Evolutionary conservation across 441 rosid genomes (phyloP).

Genomic region (Mallotus japonicus): DNA sequence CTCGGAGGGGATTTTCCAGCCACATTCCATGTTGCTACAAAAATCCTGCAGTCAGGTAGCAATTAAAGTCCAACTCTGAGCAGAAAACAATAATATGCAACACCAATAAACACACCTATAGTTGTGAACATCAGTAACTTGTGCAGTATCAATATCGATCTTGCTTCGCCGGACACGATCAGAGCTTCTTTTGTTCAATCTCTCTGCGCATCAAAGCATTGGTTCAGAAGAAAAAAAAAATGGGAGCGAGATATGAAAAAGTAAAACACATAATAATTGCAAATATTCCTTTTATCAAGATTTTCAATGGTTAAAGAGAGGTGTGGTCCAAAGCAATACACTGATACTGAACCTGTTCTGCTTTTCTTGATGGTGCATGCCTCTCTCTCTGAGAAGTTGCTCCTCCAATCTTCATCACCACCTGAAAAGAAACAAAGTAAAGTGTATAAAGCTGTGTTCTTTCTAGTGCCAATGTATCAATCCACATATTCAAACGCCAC

Average conservation of each 20-base stretch:
- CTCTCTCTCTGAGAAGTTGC: conserved; percentile 73
- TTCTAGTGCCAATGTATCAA: conserved; percentile 38
- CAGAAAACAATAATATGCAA: conserved; percentile 13
- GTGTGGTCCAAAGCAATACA: conserved; percentile 48
- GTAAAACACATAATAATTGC: conserved; percentile 7
- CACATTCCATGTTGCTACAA: conserved; percentile 96
- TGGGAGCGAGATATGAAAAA: conserved; percentile 19
- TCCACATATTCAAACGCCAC: conserved; percentile 34
- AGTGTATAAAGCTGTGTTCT: conserved; percentile 52
- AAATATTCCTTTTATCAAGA: conserved; percentile 17
- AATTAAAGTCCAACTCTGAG: conserved; percentile 12
- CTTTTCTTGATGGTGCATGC: conserved; percentile 77
- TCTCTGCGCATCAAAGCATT: conserved; percentile 42
- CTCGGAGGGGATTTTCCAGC: conserved; percentile 91
- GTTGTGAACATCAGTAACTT: conserved; percentile 56
- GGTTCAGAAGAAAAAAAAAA: conserved; percentile 2
- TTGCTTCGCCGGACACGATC: conserved; percentile 56
- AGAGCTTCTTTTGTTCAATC: conserved; percentile 45
- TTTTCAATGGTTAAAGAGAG: conserved; percentile 14
- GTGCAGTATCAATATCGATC: conserved; percentile 60
- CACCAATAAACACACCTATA: conserved; percentile 45
- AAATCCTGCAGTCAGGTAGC: conserved; percentile 51
- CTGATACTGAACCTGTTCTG: conserved; percentile 65
- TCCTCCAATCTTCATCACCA: conserved; percentile 64
- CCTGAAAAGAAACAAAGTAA: conserved; percentile 46